Evolutionary conservation across 148 eudicot species (phyloP).

Genomic region (Vaccinium myrtillus): DNA sequence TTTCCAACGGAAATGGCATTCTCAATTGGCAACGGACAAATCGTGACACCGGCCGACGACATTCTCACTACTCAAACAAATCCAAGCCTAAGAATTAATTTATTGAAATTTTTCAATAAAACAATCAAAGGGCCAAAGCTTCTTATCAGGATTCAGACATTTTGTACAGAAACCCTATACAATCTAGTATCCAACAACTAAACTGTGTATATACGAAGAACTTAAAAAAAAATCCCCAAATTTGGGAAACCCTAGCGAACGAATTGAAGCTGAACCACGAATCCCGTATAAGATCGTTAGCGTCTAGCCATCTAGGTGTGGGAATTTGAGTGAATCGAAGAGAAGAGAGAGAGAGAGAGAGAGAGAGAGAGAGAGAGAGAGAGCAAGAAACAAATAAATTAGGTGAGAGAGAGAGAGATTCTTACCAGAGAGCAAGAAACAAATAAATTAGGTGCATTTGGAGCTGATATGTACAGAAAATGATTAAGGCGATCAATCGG

Average conservation of each 20-base stretch:
- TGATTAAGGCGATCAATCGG: background rate
- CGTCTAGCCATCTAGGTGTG: background rate
- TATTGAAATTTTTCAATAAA: background rate
- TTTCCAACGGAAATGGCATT: slow-evolving; percentile 33
- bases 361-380: too few relatives aligned
- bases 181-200: background rate
- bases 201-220: background rate
- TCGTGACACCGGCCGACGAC: slow-evolving; percentile 77
- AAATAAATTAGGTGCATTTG: background rate
- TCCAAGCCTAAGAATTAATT: background rate
- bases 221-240: background rate
- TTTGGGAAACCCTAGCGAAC: background rate
- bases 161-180: background rate
- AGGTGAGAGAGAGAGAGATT: slow-evolving; percentile 15
- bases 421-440: slow-evolving; percentile 33
- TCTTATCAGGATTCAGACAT: background rate
- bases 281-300: background rate
- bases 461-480: background rate
- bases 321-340: background rate
- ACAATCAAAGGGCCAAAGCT: background rate
- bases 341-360: background rate
- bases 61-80: slow-evolving; percentile 31
- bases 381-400: too few relatives aligned
- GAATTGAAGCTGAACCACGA: background rate
- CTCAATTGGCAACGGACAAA: slow-evolving; percentile 54